These are phyloP conservation scores for Nemania sp. DNA, from an alignment of 2,329 filamentous ascomycete species.

Conservation along the genomic window DNA sequence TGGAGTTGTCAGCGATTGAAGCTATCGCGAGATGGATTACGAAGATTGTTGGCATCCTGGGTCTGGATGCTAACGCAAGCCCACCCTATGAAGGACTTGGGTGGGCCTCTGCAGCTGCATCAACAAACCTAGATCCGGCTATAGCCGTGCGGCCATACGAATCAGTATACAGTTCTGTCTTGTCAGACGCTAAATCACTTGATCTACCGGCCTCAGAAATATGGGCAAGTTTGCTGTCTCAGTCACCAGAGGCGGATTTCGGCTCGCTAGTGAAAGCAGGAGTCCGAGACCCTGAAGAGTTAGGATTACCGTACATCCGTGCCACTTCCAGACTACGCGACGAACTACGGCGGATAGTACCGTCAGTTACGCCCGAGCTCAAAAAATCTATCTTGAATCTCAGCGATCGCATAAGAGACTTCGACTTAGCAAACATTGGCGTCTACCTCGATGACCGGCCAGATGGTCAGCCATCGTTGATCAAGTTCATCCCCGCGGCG, in stretches of 20 bases:
- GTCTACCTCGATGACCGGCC: conserved; percentile 86
- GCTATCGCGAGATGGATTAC: conserved; percentile 78
- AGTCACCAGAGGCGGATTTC: conserved; percentile 53
- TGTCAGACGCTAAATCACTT: conserved; percentile 51
- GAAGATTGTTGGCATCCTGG: conserved; percentile 81
- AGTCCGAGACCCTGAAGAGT: conserved; percentile 55
- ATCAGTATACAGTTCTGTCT: conserved; percentile 50
- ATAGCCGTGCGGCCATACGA: conserved; percentile 54
- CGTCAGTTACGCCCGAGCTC: conserved; percentile 51
- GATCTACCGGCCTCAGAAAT: conserved; percentile 53
- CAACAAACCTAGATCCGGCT: conserved; percentile 49
- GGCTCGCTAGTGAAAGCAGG: conserved; percentile 50
- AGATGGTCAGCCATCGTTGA: conserved; percentile 70
- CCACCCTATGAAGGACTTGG: conserved; percentile 61
- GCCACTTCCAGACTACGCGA: conserved; percentile 62
- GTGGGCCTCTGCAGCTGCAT: conserved; percentile 52
- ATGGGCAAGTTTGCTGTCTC: conserved; percentile 49
- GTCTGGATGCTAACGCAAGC: conserved; percentile 68
- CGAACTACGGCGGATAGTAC: conserved; percentile 62
- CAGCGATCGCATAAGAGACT: conserved; percentile 80
- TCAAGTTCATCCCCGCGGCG: conserved; percentile 65
- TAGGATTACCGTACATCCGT: conserved; percentile 60
- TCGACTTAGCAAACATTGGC: conserved; percentile 77
- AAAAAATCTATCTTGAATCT: conserved; percentile 75
- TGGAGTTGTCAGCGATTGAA: conserved; percentile 55